Evolutionary conservation across 257 asterid species (phyloP).

Genomic region (Nicotiana sylvestris): DNA sequence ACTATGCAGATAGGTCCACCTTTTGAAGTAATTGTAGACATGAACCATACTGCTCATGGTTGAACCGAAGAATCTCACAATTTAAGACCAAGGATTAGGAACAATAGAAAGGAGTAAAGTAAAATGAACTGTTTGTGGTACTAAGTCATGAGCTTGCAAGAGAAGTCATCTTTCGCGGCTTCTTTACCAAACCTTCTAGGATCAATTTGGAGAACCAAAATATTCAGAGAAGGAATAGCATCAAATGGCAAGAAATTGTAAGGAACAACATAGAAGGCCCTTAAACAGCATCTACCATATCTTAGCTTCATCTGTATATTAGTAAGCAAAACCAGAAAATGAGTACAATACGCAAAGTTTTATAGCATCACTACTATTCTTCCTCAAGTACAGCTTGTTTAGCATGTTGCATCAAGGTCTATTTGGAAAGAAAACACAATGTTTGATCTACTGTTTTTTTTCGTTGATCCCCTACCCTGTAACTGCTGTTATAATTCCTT

Average conservation of each 20-base stretch:
- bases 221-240: neutral
- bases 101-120: neutral
- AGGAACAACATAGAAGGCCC: neutral
- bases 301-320: neutral
- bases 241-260: neutral
- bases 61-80: neutral
- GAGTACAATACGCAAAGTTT: neutral
- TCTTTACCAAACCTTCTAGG: too few relatives aligned
- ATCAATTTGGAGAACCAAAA: too few relatives aligned
- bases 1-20: neutral
- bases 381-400: neutral
- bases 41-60: neutral
- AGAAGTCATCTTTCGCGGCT: neutral
- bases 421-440: neutral
- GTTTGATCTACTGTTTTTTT: neutral
- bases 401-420: neutral
- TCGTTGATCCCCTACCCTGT: neutral
- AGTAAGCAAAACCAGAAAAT: neutral
- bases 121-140: neutral
- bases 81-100: neutral
- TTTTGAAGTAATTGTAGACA: neutral
- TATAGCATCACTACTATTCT: neutral
- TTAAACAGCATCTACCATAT: neutral
- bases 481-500: neutral
- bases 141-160: neutral